These are phyloP conservation scores for Cydonia oblonga DNA, from an alignment of 331 rosid species.

Conservation along the genomic window DNA sequence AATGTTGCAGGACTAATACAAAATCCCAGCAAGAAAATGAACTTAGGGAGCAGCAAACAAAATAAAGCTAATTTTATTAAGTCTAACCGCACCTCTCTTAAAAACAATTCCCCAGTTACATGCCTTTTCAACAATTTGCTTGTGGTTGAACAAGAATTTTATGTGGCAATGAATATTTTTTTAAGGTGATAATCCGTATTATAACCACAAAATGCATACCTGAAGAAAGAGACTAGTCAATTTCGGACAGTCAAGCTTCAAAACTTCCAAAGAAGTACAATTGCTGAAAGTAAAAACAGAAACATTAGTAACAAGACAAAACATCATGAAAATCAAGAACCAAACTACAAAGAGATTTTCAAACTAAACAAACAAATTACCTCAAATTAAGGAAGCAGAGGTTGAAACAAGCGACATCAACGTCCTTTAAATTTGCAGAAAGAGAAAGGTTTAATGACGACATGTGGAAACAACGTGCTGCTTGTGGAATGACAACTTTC, in stretches of 20 bases:
- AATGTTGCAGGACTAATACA: constrained; percentile 73
- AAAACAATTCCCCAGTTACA: not conserved
- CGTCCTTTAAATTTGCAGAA: constrained; percentile 75
- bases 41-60: not conserved
- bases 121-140: not conserved
- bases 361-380: constrained; percentile 15
- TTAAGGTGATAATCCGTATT: not conserved
- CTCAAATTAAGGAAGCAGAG: constrained; percentile 86
- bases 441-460: constrained; percentile 72
- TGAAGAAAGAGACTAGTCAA: constrained; percentile 86
- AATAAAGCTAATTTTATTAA: too few species aligned
- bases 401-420: constrained; percentile 81
- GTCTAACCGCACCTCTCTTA: not conserved
- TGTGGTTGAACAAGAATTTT: not conserved
- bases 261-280: constrained; percentile 71
- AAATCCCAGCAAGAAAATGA: constrained; percentile 1
- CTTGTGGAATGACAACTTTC: constrained; percentile 80
- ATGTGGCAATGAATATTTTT: too few species aligned
- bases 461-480: constrained; percentile 65
- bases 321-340: not conserved
- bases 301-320: constrained; percentile 6
- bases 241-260: constrained; percentile 80
- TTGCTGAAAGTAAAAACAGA: constrained; percentile 40
- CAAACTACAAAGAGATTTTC: not conserved
- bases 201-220: constrained; percentile 30